Evolutionary conservation across 345 rosid species (phyloP).

Genomic region (Schrenkiella parvula): DNA sequence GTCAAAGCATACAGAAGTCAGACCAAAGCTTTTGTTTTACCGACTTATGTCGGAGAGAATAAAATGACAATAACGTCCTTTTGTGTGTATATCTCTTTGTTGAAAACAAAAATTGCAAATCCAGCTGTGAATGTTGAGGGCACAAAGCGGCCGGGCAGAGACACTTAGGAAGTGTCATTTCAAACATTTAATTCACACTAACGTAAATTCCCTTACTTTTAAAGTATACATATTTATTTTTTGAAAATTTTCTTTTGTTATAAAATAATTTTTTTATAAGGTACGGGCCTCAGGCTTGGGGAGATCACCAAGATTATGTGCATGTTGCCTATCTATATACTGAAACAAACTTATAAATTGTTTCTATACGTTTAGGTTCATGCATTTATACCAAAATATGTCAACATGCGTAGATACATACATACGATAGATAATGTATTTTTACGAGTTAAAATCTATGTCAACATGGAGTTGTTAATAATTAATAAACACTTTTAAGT

Average conservation of each 20-base stretch:
- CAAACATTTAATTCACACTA: conserved; percentile 29
- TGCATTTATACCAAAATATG: conserved; percentile 20
- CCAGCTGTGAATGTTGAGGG: conserved; percentile 29
- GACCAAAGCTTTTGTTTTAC: conserved; percentile 30
- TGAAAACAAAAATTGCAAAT: conserved; percentile 1
- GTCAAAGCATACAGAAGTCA: conserved; percentile 28
- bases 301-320: conserved; percentile 13
- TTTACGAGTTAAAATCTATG: background rate
- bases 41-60: conserved; percentile 31
- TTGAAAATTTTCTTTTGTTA: background rate
- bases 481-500: background rate
- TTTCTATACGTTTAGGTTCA: conserved; percentile 20
- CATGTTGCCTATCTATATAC: conserved; percentile 15
- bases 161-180: conserved; percentile 35
- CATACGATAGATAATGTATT: background rate
- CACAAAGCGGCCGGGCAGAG: conserved; percentile 30
- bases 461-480: too few species aligned
- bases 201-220: conserved; percentile 7
- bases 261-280: background rate
- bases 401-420: background rate
- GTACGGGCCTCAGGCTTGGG: conserved; percentile 25
- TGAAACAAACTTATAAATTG: background rate
- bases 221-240: background rate
- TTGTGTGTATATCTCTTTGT: conserved; percentile 2
- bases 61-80: conserved; percentile 3